Evolutionary conservation across 1,284 basidiomycete species (phyloP).

Genomic region (Cystobasidium slooffiae): DNA sequence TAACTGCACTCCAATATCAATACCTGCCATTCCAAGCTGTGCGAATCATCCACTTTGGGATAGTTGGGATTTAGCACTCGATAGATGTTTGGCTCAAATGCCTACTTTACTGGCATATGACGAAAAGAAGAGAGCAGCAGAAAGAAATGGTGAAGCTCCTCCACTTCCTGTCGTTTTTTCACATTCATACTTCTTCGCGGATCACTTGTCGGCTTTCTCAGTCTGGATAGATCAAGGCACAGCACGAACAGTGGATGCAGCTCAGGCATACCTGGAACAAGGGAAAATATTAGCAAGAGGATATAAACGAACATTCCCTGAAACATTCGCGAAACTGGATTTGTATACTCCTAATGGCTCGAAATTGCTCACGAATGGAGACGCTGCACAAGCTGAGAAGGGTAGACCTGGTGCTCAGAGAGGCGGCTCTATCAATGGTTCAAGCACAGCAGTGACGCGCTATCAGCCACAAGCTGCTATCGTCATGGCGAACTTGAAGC

Average conservation of each 20-base stretch:
- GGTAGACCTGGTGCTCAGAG: neutral
- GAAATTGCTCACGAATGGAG: neutral
- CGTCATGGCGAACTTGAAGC: constrained; percentile 21
- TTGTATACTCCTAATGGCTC: neutral
- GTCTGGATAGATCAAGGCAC: constrained; percentile 93
- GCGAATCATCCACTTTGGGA: constrained; percentile 96
- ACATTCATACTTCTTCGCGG: constrained; percentile 92
- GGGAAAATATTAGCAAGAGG: constrained; percentile 27
- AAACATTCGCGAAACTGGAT: constrained; percentile 18
- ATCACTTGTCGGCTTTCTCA: constrained; percentile 96
- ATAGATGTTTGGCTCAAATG: constrained; percentile 90
- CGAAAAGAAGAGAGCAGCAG: constrained; percentile 60
- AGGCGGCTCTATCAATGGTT: constrained; percentile 5
- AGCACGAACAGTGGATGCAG: constrained; percentile 35
- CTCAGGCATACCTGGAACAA: constrained; percentile 23
- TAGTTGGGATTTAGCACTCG: constrained; percentile 96
- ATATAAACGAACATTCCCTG: constrained; percentile 21
- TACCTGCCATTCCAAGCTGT: constrained; percentile 86
- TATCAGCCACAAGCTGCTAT: constrained; percentile 17
- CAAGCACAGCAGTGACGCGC: constrained; percentile 5
- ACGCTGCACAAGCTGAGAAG: neutral
- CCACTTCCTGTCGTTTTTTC: constrained; percentile 65
- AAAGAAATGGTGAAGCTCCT: constrained; percentile 54
- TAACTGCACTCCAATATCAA: constrained; percentile 93
- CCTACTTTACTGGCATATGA: constrained; percentile 78